Evolutionary conservation across 257 asterid species (phyloP).

Genomic region (Paulownia fortunei): DNA sequence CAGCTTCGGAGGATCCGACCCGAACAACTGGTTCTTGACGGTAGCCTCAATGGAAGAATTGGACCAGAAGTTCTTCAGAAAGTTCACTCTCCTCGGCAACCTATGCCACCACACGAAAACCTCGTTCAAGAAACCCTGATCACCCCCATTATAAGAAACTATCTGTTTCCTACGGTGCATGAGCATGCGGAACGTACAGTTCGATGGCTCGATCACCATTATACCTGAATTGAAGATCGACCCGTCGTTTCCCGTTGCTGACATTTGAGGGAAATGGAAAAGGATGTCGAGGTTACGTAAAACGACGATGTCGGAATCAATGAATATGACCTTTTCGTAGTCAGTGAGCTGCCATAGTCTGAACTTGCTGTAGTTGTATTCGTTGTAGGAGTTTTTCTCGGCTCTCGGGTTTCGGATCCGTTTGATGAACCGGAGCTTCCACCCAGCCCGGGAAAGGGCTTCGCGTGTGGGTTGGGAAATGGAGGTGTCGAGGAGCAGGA

Average conservation of each 20-base stretch:
- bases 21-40: conserved; percentile 39
- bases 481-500: conserved; percentile 53
- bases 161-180: conserved; percentile 41
- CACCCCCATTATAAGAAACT: conserved; percentile 48
- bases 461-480: conserved; percentile 38
- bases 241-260: conserved; percentile 46
- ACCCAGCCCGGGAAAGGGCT: conserved; percentile 40
- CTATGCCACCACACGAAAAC: conserved; percentile 52
- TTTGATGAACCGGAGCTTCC: conserved; percentile 41
- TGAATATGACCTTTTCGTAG: conserved; percentile 45
- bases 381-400: conserved; percentile 39
- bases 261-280: conserved; percentile 44
- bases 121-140: conserved; percentile 48
- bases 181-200: conserved; percentile 44
- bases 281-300: conserved; percentile 40
- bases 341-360: conserved; percentile 49
- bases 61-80: conserved; percentile 46
- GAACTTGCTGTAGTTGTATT: conserved; percentile 52
- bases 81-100: conserved; percentile 46
- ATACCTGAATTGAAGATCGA: conserved; percentile 47
- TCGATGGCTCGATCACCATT: conserved; percentile 56
- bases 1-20: conserved; percentile 44
- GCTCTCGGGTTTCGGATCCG: conserved; percentile 49
- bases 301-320: conserved; percentile 44
- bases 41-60: conserved; percentile 35